These are phyloP conservation scores for Myrica gale DNA, from an alignment of 306 rosid species.

Conservation along the genomic window DNA sequence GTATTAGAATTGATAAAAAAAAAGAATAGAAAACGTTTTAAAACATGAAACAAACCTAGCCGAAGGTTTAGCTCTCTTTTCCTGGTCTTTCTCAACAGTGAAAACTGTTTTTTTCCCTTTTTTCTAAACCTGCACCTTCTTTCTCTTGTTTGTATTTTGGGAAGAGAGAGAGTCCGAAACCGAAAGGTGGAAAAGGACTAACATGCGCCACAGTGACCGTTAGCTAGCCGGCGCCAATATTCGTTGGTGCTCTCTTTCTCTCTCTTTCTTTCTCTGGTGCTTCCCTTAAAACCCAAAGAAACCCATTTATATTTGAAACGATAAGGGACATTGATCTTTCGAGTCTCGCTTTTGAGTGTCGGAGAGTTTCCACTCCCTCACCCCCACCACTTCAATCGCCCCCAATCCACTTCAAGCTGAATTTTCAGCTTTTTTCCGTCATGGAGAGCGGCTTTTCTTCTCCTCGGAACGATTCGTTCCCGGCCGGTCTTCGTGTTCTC, in stretches of 20 bases:
- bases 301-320: conserved; percentile 27
- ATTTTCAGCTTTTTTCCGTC: conserved; percentile 5
- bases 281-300: conserved; percentile 48
- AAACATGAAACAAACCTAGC: no score
- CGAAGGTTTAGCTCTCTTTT: not conserved
- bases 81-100: not conserved
- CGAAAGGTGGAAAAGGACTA: conserved; percentile 35
- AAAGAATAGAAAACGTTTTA: no score
- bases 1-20: no score
- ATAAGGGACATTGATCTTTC: conserved; percentile 22
- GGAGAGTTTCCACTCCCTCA: conserved; percentile 15
- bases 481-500: conserved; percentile 85
- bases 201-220: conserved; percentile 53
- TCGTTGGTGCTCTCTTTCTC: conserved; percentile 40
- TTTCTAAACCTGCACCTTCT: not conserved
- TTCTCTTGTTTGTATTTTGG: conserved; percentile 10
- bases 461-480: conserved; percentile 69
- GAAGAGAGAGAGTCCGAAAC: conserved; percentile 16
- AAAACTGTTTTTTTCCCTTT: not conserved
- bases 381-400: conserved; percentile 21
- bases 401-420: not conserved
- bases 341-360: conserved; percentile 12
- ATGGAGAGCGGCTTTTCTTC: conserved; percentile 89
- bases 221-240: conserved; percentile 73
- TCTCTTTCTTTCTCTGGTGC: conserved; percentile 18